Base-by-base conservation (phyloP, 139 green algal genomes). In the Asterochloris sp. region DNA sequence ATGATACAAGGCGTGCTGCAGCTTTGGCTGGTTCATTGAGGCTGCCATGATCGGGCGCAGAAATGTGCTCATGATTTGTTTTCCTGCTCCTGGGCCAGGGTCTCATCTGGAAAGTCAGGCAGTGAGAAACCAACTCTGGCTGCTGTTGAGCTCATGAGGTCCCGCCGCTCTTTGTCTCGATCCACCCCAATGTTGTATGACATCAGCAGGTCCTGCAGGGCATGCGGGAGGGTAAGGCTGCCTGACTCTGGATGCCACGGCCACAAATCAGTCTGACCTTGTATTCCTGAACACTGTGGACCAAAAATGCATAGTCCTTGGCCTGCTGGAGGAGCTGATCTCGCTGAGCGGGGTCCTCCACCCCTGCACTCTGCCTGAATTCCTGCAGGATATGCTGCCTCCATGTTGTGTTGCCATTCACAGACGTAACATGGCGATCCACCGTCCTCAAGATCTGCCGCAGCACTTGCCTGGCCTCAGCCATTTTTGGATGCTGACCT, bases 181-280 rank as follows among this genome's bases (percentile, higher is more conserved):
- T 86, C 76, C 0, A 92, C 84, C 17, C 89, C 89, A 60, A 92
- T 89, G 83, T 92, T 92, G 83, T 92, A 91, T 0, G 87, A 92
- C 76, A 90, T 63, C 71, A 92, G 83, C 69, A 92, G 74, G 15
- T 89, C 85, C 89, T 92, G 88, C 76, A 74, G 74, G 14, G 17
- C 60, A 54, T 60, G 0, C 14, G 61, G 69, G 28, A 61, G 10
- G 73, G 60, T 28, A 16, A 81, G 19, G 60, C 10, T 73, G 60
- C 21, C 21, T 21, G 6, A 71, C 10, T 14, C 62, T 54, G 64
- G 21, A 71, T 69, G 24, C 13, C 12, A 21, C 60, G 67, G 4
- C 68, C 28, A 64, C 14, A 29, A 26, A 47, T 13, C 29, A 27
- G 12, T 69, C 79, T 73, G 47, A 81, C 87, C 77, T 85, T 91